Evolutionary conservation across 352 stramenopile species (phyloP).

Genomic region (Phytophthora sp.): DNA sequence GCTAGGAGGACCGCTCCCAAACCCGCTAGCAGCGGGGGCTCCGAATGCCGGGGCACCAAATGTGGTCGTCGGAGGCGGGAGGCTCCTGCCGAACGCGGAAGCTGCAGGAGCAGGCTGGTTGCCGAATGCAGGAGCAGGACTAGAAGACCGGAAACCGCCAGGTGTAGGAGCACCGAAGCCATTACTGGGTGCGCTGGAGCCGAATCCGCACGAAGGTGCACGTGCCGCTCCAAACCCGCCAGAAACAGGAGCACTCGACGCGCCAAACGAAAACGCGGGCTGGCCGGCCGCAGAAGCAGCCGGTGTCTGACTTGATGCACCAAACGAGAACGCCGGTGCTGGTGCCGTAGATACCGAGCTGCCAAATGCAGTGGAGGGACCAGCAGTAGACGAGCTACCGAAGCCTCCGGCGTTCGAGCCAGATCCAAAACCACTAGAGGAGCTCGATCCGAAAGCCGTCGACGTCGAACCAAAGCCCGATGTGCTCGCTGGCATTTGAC

Average conservation of each 20-base stretch:
- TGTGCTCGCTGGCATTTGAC: constrained; percentile 34
- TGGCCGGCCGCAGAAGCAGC: constrained; percentile 34
- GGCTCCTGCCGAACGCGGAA: constrained; percentile 37
- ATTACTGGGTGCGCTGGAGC: constrained; percentile 23
- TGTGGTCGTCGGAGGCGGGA: constrained; percentile 32
- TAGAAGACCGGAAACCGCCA: constrained; percentile 43
- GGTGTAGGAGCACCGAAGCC: constrained; percentile 29
- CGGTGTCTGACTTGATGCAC: constrained; percentile 38
- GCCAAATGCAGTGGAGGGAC: constrained; percentile 44
- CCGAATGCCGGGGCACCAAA: constrained; percentile 40
- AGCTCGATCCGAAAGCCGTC: constrained; percentile 35
- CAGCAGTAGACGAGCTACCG: constrained; percentile 27
- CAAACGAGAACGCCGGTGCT: constrained; percentile 49
- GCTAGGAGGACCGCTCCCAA: constrained; percentile 42
- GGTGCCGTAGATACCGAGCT: constrained; percentile 34
- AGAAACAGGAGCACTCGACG: constrained; percentile 26
- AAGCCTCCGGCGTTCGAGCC: constrained; percentile 37
- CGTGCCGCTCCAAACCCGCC: constrained; percentile 36
- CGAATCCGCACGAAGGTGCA: constrained; percentile 44
- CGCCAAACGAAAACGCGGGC: constrained; percentile 48
- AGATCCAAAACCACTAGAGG: constrained; percentile 45
- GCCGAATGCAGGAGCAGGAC: constrained; percentile 39
- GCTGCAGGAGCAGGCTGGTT: constrained; percentile 29
- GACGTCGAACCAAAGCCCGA: constrained; percentile 51
- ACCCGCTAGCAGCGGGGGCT: constrained; percentile 34